Base-by-base conservation (phyloP, 345 rosid genomes). In the Camelina laxa region DNA sequence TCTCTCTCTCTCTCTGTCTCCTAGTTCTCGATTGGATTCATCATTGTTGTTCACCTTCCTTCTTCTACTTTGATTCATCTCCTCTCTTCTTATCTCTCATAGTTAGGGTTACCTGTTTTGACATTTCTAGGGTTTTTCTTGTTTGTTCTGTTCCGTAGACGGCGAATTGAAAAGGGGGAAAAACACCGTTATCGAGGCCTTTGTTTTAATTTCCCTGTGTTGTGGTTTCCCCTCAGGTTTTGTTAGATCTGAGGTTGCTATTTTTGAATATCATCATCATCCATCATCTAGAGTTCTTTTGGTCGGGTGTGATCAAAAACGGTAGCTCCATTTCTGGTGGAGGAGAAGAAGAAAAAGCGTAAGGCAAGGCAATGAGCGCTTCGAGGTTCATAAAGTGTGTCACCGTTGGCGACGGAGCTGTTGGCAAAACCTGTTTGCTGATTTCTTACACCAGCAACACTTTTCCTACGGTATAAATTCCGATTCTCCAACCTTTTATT, bases 361-460 rank as follows among this genome's bases (percentile, higher is more conserved):
- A 33, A 17, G 30, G 24, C 24, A 22, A 17, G 16, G 62, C 24
- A 75, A 90, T 90, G 96, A 90, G 93, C 63, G 96, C 91, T 31
- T 84, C 91, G 17, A 83, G 93, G 85, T 90, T 88, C 77, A 88
- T 90, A 4, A 88, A 88, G 82, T 90, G 96, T 65, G 93, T 88
- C 50, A 90, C 96, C 45, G 96, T 90, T 36, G 96, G 96, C 72
- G 93, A 90, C 59, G 96, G 96, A 19, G 93, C 93, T 31, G 92
- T 90, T 15, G 96, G 93, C 49, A 90, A 90, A 84, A 90, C 96
- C 17, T 90, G 96, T 77, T 80, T 90, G 82, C 85, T 90, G 61
- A 88, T 88, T 84, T 90, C 93, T 64, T 90, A 90, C 81, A 89
- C 92, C 76, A 90, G 91, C 92, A 90, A 88, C 85, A 87, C 91